phyloP scores from a whole-genome alignment of 176 grass and related monocot species.

The Rhynchospora pubera region DNA sequence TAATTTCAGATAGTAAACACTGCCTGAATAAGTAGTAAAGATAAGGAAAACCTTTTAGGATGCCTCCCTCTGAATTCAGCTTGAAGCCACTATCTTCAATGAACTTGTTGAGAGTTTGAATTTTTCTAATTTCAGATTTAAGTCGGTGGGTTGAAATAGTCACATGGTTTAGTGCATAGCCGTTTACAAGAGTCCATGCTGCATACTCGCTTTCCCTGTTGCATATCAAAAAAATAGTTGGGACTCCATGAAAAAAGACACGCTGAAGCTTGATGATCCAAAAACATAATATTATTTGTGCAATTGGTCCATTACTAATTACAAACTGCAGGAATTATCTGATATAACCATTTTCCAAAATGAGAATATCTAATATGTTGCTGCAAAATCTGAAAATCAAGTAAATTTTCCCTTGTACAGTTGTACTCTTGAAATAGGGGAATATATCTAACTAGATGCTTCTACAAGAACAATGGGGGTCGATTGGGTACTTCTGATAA shows the following conservation, averaged over 20 bases:
- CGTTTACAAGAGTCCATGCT: constrained; percentile 97
- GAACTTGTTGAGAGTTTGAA: constrained; percentile 73
- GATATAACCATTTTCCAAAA: not conserved
- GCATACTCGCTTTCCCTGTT: constrained; percentile 95
- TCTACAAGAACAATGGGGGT: not conserved
- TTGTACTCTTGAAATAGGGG: not conserved
- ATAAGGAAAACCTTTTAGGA: constrained; percentile 66
- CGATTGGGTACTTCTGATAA: not conserved
- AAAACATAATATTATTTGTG: not conserved
- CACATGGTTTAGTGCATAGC: constrained; percentile 90
- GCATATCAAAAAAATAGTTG: constrained; percentile 6
- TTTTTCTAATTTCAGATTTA: constrained; percentile 65
- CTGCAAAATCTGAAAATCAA: not conserved
- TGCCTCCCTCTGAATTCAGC: constrained; percentile 82
- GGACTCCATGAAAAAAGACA: not conserved
- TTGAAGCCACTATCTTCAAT: constrained; percentile 82
- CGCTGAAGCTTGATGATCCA: constrained; percentile 9
- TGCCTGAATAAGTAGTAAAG: not conserved
- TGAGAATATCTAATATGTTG: not conserved
- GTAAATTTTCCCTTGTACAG: not conserved
- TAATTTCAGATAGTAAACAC: constrained; percentile 3
- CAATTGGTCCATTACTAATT: not conserved
- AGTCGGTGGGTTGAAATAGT: constrained; percentile 72
- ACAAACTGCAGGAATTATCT: constrained; percentile 17
- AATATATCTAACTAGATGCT: not conserved